Evolutionary conservation across 108 stramenopile species (phyloP).

Genomic region (Mediolabrus comicus): DNA sequence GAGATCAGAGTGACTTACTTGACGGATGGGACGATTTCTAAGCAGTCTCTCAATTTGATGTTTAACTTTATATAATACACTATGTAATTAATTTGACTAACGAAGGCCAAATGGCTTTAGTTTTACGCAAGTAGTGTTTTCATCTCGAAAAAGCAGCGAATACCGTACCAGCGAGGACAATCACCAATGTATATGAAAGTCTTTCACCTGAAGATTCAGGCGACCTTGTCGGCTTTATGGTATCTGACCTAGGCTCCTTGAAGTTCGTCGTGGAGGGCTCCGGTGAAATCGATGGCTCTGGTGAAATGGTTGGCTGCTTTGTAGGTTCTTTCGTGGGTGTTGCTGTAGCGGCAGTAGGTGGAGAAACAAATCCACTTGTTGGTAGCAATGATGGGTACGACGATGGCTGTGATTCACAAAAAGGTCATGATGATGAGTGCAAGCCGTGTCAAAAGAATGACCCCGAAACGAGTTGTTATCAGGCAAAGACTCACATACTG

Average conservation of each 20-base stretch:
- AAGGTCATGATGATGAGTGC: neutral
- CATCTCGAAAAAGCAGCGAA: neutral
- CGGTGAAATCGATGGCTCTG: neutral
- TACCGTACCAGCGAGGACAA: neutral
- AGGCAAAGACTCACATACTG: slow-evolving; percentile 24
- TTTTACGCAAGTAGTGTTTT: neutral
- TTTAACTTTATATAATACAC: too few relatives aligned
- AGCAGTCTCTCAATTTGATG: too few relatives aligned
- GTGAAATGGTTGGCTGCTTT: neutral
- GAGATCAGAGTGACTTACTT: too few relatives aligned
- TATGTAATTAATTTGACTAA: neutral
- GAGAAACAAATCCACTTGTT: neutral
- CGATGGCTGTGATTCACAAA: neutral
- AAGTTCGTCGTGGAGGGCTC: neutral
- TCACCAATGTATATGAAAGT: neutral
- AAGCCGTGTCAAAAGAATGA: neutral
- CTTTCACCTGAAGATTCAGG: neutral
- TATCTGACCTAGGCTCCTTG: neutral
- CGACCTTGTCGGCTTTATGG: neutral
- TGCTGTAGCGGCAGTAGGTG: too few relatives aligned
- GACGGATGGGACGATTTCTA: too few relatives aligned
- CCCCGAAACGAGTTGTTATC: neutral
- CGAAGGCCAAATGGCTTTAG: too few relatives aligned
- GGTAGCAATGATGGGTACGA: neutral
- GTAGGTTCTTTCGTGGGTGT: neutral